Conservation (phyloP, 2,329 filamentous ascomycete species). For the Metarhizium album region DNA sequence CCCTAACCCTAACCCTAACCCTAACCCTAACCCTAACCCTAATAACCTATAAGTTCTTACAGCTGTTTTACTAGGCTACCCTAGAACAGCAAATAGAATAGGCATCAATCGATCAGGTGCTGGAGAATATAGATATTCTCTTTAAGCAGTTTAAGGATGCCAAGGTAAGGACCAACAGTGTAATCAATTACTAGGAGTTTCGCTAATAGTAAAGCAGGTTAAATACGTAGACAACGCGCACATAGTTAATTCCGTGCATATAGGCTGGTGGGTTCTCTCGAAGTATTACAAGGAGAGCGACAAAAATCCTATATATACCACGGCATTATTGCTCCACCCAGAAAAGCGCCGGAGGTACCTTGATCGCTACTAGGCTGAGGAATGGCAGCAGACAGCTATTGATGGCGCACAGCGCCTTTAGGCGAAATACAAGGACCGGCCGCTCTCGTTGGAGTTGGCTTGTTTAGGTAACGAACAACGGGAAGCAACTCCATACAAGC, state of each 20-base stretch:
- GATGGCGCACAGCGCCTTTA: too few species aligned
- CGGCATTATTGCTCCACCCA: neutral
- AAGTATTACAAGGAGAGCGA: neutral
- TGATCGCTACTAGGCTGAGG: too few species aligned
- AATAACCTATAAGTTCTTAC: neutral
- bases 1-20: too few species aligned
- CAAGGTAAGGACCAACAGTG: neutral
- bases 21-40: too few species aligned
- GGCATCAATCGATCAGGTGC: neutral
- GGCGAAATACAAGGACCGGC: too few species aligned
- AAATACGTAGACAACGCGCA: neutral
- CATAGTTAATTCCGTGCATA: neutral
- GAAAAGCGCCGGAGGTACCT: too few species aligned
- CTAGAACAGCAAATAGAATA: neutral
- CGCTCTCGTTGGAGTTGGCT: too few species aligned
- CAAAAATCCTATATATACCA: neutral
- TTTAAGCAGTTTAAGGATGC: neutral
- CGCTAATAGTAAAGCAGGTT: neutral
- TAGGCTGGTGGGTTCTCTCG: neutral
- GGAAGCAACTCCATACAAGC: too few species aligned
- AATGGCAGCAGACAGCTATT: too few species aligned
- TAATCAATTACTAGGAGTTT: neutral
- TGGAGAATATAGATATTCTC: neutral
- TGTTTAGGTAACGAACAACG: too few species aligned
- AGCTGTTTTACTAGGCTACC: neutral